phyloP scores from a whole-genome alignment of 306 rosid species.

The Medicago arabica region DNA sequence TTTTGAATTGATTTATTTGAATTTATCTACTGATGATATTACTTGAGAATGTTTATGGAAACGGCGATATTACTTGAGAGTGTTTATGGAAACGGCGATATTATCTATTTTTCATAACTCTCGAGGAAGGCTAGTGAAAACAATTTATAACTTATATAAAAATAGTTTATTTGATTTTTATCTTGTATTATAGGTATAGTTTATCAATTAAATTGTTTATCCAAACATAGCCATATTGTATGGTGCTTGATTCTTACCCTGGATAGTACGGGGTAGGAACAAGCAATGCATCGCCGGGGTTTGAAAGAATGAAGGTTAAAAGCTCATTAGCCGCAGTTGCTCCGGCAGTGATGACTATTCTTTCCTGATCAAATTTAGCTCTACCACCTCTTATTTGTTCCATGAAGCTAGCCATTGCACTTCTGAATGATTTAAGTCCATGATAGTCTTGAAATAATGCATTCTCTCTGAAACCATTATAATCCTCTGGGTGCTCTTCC shows the following conservation, averaged over 20 bases:
- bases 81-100: too few species aligned
- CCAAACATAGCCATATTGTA: not conserved
- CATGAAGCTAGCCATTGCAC: slow-evolving; percentile 93
- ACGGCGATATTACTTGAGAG: too few species aligned
- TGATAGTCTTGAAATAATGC: slow-evolving; percentile 96
- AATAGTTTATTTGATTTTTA: too few species aligned
- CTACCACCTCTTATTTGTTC: slow-evolving; percentile 78
- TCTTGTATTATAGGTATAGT: too few species aligned
- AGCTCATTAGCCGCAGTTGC: slow-evolving; percentile 98
- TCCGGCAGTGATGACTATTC: slow-evolving; percentile 89
- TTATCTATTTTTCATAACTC: too few species aligned
- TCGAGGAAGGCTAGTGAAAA: too few species aligned
- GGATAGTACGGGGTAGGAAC: slow-evolving; percentile 97
- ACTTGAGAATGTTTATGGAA: too few species aligned
- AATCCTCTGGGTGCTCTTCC: slow-evolving; percentile 61
- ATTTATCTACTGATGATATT: too few species aligned
- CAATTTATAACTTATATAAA: too few species aligned
- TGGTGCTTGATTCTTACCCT: slow-evolving; percentile 56
- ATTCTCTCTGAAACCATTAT: slow-evolving; percentile 70
- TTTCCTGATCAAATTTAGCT: slow-evolving; percentile 68
- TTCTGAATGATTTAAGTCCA: slow-evolving; percentile 74
- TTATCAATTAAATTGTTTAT: not conserved
- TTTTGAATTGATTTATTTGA: too few species aligned
- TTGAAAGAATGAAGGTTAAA: slow-evolving; percentile 77
- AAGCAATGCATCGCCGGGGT: slow-evolving; percentile 85